Evolutionary conservation across 1,284 basidiomycete species (phyloP), one percentile per base, ranked within the genome.

Genomic region (Cryptococcus maquisensis): DNA sequence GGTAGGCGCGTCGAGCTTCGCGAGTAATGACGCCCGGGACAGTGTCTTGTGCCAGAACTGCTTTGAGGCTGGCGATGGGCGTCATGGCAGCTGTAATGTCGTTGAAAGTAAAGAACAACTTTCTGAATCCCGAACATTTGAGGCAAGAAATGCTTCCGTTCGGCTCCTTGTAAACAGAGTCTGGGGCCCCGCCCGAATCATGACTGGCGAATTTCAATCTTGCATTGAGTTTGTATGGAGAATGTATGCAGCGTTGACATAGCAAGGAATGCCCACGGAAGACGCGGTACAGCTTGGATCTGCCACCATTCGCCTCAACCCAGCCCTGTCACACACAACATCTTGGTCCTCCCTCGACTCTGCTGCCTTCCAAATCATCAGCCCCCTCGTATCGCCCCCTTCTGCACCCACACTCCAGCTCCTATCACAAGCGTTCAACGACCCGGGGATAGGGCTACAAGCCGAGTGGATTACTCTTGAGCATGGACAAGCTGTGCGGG

Each of bases 1-100:
- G 42, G 49, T 68, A 66, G 2, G 65, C 69, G 43, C 74, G 60
- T 10, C 72, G 61, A 18, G 59, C 60, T 12, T 58, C 56, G 9
- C 65, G 54, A 13, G n/a, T 21, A 16, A 48, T 36, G n/a, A 52
- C 28, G 1, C 28, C 28, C 10, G 28, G 28, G 6, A 32, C 28
- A 8, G 28, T 32, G 28, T 32, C 28, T 6, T 32, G 28, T 10
- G 28, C 28, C 28, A 10, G 28, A 10, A 32, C 10, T 32, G 28
- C 28, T 32, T 32, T 32, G 28, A 32, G 28, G 28, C 28, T 7
- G 28, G 28, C 28, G 28, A 32, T 6, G 28, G 28, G 28, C 7
- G 28, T 32, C 28, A 32, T 32, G 28, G 28, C 10, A 10, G 28
- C 10, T 32, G 28, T 32, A 32, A 10, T 8, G 10, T 32, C 28